These are phyloP conservation scores for Marasmius sp. DNA, from an alignment of 1,284 basidiomycete genomes.

Conservation along the genomic window DNA sequence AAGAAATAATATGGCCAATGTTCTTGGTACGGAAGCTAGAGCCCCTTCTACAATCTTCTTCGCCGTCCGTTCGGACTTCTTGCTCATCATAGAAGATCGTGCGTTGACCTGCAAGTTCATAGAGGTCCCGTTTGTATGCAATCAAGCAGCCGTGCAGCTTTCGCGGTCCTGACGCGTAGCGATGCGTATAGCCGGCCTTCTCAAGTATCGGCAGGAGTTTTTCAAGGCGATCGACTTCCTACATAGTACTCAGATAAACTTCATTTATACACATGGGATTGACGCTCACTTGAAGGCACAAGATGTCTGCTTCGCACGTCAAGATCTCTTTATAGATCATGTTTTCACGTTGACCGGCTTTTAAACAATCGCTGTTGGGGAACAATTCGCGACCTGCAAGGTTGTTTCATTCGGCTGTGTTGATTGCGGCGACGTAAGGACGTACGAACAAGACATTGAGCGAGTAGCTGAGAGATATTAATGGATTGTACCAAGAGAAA, in stretches of 20 bases:
- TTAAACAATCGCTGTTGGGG: conserved; percentile 80
- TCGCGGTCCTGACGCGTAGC: conserved; percentile 63
- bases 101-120: conserved; percentile 43
- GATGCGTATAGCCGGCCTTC: conserved; percentile 56
- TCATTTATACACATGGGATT: background rate
- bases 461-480: conserved; percentile 54
- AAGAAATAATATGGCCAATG: conserved; percentile 73
- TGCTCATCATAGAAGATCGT: conserved; percentile 71
- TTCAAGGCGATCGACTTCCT: conserved; percentile 79
- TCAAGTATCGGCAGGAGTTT: conserved; percentile 62
- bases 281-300: conserved; percentile 75
- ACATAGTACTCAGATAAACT: background rate
- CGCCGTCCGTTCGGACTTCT: conserved; percentile 41
- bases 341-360: conserved; percentile 66
- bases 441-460: conserved; percentile 77
- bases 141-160: conserved; percentile 88
- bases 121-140: conserved; percentile 60
- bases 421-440: conserved; percentile 18
- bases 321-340: conserved; percentile 78
- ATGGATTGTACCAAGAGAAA: conserved; percentile 12
- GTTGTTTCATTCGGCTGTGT: background rate
- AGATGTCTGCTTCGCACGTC: conserved; percentile 67
- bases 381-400: conserved; percentile 78
- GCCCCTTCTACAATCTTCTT: conserved; percentile 44
- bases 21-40: conserved; percentile 80